Conservation (phyloP, 225 moss, liverwort and hornwort species). For the Pseudoscleropodium purum region DNA sequence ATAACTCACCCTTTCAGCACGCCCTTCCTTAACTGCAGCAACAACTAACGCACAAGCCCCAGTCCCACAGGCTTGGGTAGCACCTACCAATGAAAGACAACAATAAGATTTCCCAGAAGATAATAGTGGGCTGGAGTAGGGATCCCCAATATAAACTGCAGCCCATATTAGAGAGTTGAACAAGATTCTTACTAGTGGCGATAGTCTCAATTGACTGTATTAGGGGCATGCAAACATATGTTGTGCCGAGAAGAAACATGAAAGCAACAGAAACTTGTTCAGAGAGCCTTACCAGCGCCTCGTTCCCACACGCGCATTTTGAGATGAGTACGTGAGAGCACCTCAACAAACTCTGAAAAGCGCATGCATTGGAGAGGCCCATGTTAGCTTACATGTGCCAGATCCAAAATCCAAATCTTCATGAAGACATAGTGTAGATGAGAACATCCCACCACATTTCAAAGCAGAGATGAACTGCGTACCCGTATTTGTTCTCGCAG, state of each 20-base stretch:
- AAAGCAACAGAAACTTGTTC: neutral
- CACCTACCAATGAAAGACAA: conserved; percentile 38
- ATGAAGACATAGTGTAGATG: neutral
- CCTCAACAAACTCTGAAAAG: conserved; percentile 82
- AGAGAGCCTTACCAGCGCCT: conserved; percentile 66
- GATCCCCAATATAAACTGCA: neutral
- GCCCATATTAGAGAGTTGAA: neutral
- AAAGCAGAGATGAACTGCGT: neutral
- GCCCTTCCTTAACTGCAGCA: conserved; percentile 86
- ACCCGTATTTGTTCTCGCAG: conserved; percentile 88
- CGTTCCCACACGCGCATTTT: conserved; percentile 99
- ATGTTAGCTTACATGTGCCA: neutral
- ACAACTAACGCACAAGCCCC: conserved; percentile 98
- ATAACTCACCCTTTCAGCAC: conserved; percentile 57
- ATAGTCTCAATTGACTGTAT: neutral
- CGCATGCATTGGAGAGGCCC: neutral
- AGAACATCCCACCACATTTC: neutral
- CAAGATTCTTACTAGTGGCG: neutral
- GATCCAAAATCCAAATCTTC: neutral
- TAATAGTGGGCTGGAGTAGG: neutral
- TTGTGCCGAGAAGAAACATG: neutral
- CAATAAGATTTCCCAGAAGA: neutral
- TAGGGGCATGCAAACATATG: neutral
- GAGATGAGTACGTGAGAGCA: conserved; percentile 65
- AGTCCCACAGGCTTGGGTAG: conserved; percentile 95